These are phyloP conservation scores for Desmodesmus armatus DNA, from an alignment of 139 green algal genomes.

Conservation along the genomic window DNA sequence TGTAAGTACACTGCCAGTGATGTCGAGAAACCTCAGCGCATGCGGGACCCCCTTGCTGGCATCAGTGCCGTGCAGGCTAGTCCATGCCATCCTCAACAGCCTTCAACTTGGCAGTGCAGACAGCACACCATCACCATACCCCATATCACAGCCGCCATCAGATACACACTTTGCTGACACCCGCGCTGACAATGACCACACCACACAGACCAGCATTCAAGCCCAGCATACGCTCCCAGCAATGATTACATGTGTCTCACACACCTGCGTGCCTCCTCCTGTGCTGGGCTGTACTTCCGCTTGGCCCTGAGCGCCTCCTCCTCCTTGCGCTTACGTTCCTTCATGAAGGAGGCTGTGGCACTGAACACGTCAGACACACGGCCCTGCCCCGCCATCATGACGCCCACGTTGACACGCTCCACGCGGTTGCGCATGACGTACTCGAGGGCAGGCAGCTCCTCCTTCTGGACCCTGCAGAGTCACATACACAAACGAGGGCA, in stretches of 20 bases:
- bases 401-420: constrained; percentile 73
- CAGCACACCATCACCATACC: too few relatives aligned
- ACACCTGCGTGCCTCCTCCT: constrained; percentile 66
- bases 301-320: constrained; percentile 58
- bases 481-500: too few relatives aligned
- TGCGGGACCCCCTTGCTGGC: too few relatives aligned
- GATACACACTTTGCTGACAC: neutral
- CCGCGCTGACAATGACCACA: too few relatives aligned
- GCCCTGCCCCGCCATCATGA: constrained; percentile 85
- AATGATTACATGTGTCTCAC: too few relatives aligned
- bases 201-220: neutral
- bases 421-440: constrained; percentile 79
- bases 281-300: constrained; percentile 64
- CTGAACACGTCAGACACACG: constrained; percentile 58
- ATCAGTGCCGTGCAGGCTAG: too few relatives aligned
- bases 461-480: constrained; percentile 85
- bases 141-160: too few relatives aligned
- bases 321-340: constrained; percentile 64
- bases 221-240: neutral
- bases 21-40: too few relatives aligned
- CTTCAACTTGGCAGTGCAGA: too few relatives aligned
- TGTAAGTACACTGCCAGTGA: too few relatives aligned
- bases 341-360: constrained; percentile 57
- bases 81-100: too few relatives aligned
- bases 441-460: constrained; percentile 83